These are phyloP conservation scores for Triticum monococcum DNA, from an alignment of 176 grass and related monocot genomes.

Conservation along the genomic window DNA sequence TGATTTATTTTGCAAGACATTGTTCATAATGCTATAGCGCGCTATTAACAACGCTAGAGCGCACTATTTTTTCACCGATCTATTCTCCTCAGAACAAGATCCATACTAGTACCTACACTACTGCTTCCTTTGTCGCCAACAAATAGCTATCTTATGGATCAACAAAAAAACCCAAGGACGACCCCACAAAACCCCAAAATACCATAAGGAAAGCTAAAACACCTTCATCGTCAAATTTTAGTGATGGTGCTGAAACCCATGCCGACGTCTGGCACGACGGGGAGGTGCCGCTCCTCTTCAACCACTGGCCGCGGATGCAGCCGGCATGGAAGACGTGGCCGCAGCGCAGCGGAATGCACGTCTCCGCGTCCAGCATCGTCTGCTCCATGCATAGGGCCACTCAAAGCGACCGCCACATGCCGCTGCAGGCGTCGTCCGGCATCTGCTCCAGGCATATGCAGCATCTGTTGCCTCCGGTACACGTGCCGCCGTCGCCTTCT, in stretches of 20 bases:
- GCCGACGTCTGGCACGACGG: neutral
- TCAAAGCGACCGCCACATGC: neutral
- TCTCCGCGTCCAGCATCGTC: neutral
- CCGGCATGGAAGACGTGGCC: neutral
- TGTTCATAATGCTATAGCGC: too few species aligned
- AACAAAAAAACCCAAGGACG: too few species aligned
- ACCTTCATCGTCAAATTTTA: neutral
- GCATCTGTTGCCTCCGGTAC: neutral
- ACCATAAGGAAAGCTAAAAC: neutral
- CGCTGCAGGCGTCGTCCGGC: neutral
- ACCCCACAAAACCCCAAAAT: neutral
- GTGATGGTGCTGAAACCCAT: neutral
- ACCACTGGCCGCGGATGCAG: neutral
- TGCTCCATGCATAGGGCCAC: neutral
- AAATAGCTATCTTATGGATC: too few species aligned
- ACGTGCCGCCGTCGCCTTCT: neutral
- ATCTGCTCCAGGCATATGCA: neutral
- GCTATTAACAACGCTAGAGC: too few species aligned
- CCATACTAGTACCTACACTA: too few species aligned
- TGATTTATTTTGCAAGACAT: too few species aligned
- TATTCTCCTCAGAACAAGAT: too few species aligned
- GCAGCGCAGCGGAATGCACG: neutral
- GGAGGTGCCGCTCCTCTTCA: constrained; percentile 10
- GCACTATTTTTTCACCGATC: too few species aligned
- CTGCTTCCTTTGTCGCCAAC: too few species aligned